phyloP scores from a whole-genome alignment of 163 green algal genomes.

The Trebouxia gelatinosa region DNA sequence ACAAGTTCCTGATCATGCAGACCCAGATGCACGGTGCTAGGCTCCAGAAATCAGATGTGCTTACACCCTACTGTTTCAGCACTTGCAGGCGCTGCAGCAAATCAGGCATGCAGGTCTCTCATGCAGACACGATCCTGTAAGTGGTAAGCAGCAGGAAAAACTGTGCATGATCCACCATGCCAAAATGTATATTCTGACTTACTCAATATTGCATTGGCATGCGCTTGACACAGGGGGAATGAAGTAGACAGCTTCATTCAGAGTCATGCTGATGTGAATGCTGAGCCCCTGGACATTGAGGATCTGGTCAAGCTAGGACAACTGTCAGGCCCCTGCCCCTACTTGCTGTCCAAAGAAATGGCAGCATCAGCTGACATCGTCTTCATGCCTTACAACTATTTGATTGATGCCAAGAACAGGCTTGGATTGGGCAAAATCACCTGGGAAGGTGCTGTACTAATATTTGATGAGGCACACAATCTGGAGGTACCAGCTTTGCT shows the following conservation, averaged over 20 bases:
- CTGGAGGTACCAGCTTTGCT: conserved; percentile 79
- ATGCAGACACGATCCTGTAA: conserved; percentile 64
- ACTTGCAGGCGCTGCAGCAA: conserved; percentile 53
- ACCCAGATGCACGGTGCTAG: conserved; percentile 68
- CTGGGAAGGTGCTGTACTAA: conserved; percentile 77
- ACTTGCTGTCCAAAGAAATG: conserved; percentile 76
- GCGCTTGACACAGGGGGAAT: conserved; percentile 16
- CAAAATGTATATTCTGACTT: background rate
- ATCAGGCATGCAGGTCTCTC: conserved; percentile 71
- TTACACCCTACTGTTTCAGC: conserved; percentile 68
- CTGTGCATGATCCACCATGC: background rate
- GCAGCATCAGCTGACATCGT: conserved; percentile 80
- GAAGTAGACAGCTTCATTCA: conserved; percentile 48
- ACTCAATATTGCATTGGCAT: background rate
- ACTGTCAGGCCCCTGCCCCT: conserved; percentile 72
- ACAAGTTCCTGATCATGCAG: conserved; percentile 44
- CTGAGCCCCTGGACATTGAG: conserved; percentile 88
- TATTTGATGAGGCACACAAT: conserved; percentile 99
- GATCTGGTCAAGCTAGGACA: conserved; percentile 75
- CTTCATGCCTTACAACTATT: conserved; percentile 99
- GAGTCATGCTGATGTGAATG: conserved; percentile 47
- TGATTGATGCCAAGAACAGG: conserved; percentile 77
- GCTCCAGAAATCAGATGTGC: conserved; percentile 84
- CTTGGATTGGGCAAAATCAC: conserved; percentile 51
- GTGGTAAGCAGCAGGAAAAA: conserved; percentile 45